Base-by-base conservation (phyloP, 179 eudicot species). In the Actinidia arguta region DNA sequence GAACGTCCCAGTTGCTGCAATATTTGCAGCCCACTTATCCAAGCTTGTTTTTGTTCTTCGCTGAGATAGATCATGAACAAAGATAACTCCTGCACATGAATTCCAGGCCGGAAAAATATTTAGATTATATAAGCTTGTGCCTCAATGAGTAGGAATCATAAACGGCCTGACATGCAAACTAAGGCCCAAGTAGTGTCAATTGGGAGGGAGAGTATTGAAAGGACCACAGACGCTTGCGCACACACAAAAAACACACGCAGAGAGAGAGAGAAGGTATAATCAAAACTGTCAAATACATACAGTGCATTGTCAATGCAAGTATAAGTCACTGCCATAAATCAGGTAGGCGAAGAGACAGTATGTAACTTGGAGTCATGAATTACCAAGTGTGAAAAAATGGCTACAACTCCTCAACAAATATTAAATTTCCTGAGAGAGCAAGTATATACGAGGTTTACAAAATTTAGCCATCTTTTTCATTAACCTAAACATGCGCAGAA, bases 41-140 rank as follows among this genome's bases (percentile, higher is more conserved):
- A 96, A 88, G 86, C 96, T 92, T 73, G 94, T 82, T 88, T 95
- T 96, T 76, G 98, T 94, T 88, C 98, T 90, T 74, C 94, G 87
- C 85, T 96, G 99, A 79, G 98, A 92, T 80, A 92, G 92, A 89
- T 96, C 98, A 75, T 96, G 92, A 58, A 96, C 96, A 89, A 96
- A 96, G 81, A 96, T 92, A 78, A 96, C 94, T 82, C 98, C 98
- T 96, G 90, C 77, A 83, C 52, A 86, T 58, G 63, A 79, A 69
- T 79, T 70, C 50, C 46, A 52, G 10, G 20, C 44, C 54, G 7
- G 46, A 58, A 31, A 22, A 79, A 39, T 7, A 39, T 68, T 24
- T 52, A 18, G 7, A 6, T 12, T 6, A 25, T 52, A n/a, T 69
- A 68, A 62, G 9, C 31, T 78, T 17, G 31, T 51, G 55, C 18